A percentile compares a stretch with the other conserved stretches of the same genome.
Conservation (phyloP, 768 basidiomycete genomes). For the Suillus placidus region DNA sequence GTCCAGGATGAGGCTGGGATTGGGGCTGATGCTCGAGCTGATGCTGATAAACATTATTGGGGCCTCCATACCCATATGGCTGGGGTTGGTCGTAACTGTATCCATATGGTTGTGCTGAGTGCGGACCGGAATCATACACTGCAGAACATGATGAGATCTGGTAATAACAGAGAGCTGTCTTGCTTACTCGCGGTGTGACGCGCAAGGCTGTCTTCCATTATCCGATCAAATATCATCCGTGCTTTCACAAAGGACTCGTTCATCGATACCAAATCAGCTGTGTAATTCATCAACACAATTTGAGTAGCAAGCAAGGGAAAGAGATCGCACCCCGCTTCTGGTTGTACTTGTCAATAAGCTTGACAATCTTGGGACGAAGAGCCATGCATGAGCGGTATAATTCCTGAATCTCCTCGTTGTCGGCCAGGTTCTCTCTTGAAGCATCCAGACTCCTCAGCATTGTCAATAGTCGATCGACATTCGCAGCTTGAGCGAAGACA, state of each 20-base stretch:
- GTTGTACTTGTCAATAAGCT: slow-evolving; percentile 95
- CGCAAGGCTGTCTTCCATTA: slow-evolving; percentile 91
- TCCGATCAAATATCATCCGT: slow-evolving; percentile 84
- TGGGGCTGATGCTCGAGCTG: slow-evolving; percentile 37
- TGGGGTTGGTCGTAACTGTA: slow-evolving; percentile 41
- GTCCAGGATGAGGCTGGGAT: slow-evolving; percentile 28
- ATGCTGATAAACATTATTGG: slow-evolving; percentile 47
- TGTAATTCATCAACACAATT: background rate
- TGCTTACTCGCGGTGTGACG: slow-evolving; percentile 65
- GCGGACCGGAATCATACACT: slow-evolving; percentile 56
- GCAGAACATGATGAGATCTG: slow-evolving; percentile 13
- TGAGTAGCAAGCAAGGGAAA: background rate
- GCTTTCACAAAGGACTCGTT: slow-evolving; percentile 93
- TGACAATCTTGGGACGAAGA: slow-evolving; percentile 91
- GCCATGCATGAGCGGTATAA: slow-evolving; percentile 89
- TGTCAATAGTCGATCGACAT: slow-evolving; percentile 77
- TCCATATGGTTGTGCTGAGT: slow-evolving; percentile 27
- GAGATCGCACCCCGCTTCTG: slow-evolving; percentile 72
- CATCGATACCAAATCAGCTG: slow-evolving; percentile 93
- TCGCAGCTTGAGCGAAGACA: slow-evolving; percentile 84
- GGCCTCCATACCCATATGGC: slow-evolving; percentile 45
- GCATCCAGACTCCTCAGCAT: slow-evolving; percentile 78
- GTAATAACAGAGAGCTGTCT: background rate
- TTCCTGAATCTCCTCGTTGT: slow-evolving; percentile 91
- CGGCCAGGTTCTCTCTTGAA: slow-evolving; percentile 79